phyloP scores from a whole-genome alignment of 2,329 filamentous ascomycete species.

The Fusarium sp. region DNA sequence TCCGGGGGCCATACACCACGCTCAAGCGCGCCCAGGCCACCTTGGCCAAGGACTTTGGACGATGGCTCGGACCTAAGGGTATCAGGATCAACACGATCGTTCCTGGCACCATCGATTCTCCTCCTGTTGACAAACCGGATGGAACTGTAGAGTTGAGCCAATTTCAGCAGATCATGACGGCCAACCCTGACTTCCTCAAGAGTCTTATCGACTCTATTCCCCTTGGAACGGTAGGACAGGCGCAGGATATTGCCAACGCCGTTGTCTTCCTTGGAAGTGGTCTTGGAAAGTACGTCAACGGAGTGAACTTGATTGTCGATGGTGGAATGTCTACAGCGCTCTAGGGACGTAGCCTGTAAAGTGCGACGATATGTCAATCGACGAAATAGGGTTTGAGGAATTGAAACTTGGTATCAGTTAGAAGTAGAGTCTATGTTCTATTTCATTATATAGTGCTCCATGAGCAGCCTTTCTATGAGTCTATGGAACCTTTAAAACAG shows the following conservation, averaged over 20 bases:
- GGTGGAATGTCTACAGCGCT: conserved; percentile 24
- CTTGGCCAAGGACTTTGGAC: conserved; percentile 39
- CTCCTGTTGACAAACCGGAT: conserved; percentile 18
- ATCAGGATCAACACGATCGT: conserved; percentile 40
- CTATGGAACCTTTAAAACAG: neutral
- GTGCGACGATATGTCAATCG: too few relatives aligned
- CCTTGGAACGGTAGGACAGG: conserved; percentile 21
- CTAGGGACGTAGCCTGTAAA: neutral
- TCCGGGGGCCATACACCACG: conserved; percentile 32
- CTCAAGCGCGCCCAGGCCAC: conserved; percentile 39
- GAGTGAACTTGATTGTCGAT: conserved; percentile 38
- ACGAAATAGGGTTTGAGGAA: neutral
- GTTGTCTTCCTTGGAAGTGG: conserved; percentile 39
- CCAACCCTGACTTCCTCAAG: conserved; percentile 15
- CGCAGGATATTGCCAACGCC: conserved; percentile 39
- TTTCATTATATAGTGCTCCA: neutral
- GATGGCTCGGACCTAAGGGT: conserved; percentile 32
- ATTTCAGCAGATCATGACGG: conserved; percentile 11
- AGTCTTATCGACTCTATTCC: conserved; percentile 19
- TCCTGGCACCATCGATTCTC: conserved; percentile 37
- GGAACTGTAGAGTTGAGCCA: conserved; percentile 37
- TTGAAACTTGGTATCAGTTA: too few relatives aligned
- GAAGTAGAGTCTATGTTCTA: neutral
- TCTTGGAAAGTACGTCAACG: conserved; percentile 35
- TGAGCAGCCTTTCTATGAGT: neutral